These are phyloP conservation scores for Arthrocladium fulminans DNA, from an alignment of 2,329 filamentous ascomycete species.

Conservation along the genomic window DNA sequence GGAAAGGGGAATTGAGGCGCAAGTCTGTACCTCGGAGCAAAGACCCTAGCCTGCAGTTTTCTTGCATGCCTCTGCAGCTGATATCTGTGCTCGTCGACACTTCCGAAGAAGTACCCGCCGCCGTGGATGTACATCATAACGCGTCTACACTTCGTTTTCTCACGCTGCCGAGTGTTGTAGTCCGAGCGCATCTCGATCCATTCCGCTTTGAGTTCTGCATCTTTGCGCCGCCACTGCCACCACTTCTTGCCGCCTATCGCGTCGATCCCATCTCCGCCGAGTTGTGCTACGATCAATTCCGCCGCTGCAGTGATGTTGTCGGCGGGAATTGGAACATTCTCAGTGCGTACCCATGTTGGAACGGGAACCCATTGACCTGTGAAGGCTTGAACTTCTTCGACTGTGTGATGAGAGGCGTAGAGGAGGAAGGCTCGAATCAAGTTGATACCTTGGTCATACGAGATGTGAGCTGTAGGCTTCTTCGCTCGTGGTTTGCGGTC, in stretches of 20 bases:
- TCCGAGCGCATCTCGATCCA: constrained; percentile 95
- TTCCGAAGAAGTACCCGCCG: constrained; percentile 91
- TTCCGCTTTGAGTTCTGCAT: constrained; percentile 63
- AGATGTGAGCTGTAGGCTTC: constrained; percentile 81
- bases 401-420: constrained; percentile 77
- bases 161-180: constrained; percentile 60
- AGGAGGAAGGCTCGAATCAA: constrained; percentile 77
- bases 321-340: constrained; percentile 57
- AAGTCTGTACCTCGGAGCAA: constrained; percentile 79
- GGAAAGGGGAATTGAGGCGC: constrained; percentile 94
- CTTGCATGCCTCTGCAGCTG: constrained; percentile 93
- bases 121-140: constrained; percentile 94
- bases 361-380: constrained; percentile 85
- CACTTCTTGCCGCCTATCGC: constrained; percentile 72
- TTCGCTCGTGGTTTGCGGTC: constrained; percentile 65
- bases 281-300: constrained; percentile 56
- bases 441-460: constrained; percentile 86
- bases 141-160: constrained; percentile 53
- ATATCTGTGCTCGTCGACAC: constrained; percentile 93
- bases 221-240: constrained; percentile 78
- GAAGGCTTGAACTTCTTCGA: constrained; percentile 89
- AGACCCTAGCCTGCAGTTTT: constrained; percentile 81
- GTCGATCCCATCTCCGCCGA: constrained; percentile 67
- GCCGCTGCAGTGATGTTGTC: constrained; percentile 60
- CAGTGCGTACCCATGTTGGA: constrained; percentile 76